Conservation (phyloP, 2,329 filamentous ascomycete species). For the Aspergillus neoniger region DNA sequence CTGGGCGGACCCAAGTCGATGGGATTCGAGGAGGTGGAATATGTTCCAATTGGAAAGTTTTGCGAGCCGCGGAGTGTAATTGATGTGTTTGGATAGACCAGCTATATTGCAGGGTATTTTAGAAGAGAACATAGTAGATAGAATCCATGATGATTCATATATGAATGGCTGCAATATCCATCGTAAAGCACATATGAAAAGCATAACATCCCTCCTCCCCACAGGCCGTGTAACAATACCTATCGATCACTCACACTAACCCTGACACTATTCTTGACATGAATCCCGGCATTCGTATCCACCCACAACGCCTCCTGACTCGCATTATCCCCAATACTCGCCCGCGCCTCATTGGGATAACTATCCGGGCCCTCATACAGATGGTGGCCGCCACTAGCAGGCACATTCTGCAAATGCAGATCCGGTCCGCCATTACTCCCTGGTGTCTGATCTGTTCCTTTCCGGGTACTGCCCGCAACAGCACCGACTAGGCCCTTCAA, state of each 20-base stretch:
- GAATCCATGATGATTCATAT: no score
- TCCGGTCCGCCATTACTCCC: background rate
- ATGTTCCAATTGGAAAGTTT: constrained; percentile 24
- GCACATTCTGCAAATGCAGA: background rate
- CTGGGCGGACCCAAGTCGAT: constrained; percentile 41
- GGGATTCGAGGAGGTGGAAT: constrained; percentile 24
- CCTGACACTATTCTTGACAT: background rate
- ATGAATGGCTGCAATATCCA: no score
- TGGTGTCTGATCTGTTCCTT: background rate
- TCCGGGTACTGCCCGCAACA: background rate
- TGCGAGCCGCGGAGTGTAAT: constrained; percentile 27
- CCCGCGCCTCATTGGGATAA: background rate
- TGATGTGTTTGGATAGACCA: constrained; percentile 19
- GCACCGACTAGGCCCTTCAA: constrained; percentile 8
- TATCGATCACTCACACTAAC: background rate
- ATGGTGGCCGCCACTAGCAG: background rate
- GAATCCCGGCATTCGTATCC: background rate
- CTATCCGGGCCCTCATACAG: background rate
- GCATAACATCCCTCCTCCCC: background rate
- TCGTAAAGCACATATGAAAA: no score
- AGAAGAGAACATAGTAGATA: no score
- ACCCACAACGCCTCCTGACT: constrained; percentile 9
- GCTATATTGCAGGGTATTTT: background rate
- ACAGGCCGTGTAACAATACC: no score
- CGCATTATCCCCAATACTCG: background rate